Evolutionary conservation across 208 protist genomes (phyloP), one percentile per base, ranked within the genome.

Genomic region (Phytomonas francai): DNA sequence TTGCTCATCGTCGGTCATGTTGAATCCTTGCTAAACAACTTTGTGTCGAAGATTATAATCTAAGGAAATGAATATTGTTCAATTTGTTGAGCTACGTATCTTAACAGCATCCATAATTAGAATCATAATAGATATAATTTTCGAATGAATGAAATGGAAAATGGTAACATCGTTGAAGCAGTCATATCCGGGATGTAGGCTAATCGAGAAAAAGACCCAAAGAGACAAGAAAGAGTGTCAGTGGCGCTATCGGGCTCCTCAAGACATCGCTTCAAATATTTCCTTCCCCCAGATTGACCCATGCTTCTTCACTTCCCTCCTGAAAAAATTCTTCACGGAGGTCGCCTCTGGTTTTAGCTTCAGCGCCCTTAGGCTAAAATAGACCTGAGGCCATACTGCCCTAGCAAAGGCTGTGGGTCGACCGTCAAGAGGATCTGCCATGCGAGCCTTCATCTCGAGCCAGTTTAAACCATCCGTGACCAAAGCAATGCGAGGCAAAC

Each of bases 391-490:
- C 77, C 82, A 88, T 22, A 71, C 74, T 3, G 70, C 63, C 42
- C 65, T 49, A 11, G 78, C 84, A 5, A 84, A 59, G 19, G 59
- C 76, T 16, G 80, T 84, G 67, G 91, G 60, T 7, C 70, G 28
- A 9, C 68, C 72, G 14, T 76, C 67, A 0, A 56, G 49, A 16
- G 25, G 22, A 34, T n/a, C 28, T 14, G 77, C 2, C 73, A 93
- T 76, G 22, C 88, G 75, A 3, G 68, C 27, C 7, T 57, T 39
- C 12, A 83, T 63, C 72, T 88, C 77, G 12, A 81, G 16, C 83
- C 86, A 94, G 73, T 91, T 94, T 19, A 84, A 39, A 2, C 88
- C 88, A 65, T 94, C 88, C 19, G 59, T 71, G 31, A 65, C 59
- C 11, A 93, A 66, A 8, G 76, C 49, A 7, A 85, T 25, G 22